These are phyloP conservation scores for Suillus paluster DNA, from an alignment of 768 basidiomycete genomes.

Conservation along the genomic window DNA sequence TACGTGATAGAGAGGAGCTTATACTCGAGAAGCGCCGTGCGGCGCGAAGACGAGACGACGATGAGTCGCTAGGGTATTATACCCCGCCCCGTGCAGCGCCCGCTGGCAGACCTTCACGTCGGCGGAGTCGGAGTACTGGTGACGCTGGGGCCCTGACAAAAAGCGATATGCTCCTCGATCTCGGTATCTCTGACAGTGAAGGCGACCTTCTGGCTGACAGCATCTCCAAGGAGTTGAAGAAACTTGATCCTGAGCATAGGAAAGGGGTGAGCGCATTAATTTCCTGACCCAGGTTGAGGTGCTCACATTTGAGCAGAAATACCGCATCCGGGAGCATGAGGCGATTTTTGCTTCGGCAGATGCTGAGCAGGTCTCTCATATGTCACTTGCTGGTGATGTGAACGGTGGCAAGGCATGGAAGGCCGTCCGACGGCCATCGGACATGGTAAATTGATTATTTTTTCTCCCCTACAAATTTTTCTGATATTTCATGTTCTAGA, in stretches of 20 bases:
- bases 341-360: constrained; percentile 85
- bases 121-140: constrained; percentile 80
- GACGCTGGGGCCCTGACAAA: constrained; percentile 58
- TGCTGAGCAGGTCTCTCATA: constrained; percentile 70
- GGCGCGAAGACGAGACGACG: constrained; percentile 58
- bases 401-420: constrained; percentile 85
- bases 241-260: constrained; percentile 45
- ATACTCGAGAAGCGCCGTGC: constrained; percentile 74
- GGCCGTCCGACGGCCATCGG: constrained; percentile 85
- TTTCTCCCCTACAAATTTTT: neutral
- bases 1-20: constrained; percentile 64
- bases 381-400: constrained; percentile 78
- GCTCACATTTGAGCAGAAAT: constrained; percentile 53
- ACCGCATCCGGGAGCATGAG: constrained; percentile 80
- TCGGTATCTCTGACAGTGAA: constrained; percentile 43
- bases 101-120: constrained; percentile 54
- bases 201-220: constrained; percentile 66
- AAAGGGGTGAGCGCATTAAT: constrained; percentile 24
- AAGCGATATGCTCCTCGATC: constrained; percentile 40
- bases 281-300: constrained; percentile 14
- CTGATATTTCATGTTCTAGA: constrained; percentile 49
- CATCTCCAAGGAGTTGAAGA: constrained; percentile 75
- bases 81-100: constrained; percentile 35
- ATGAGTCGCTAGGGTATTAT: constrained; percentile 42
- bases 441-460: constrained; percentile 69